Conservation (phyloP, 345 rosid genomes). For the Arabidopsis thaliana region TAIR10.1 NC_003074.8:7710001-7710500, state of each 20-base stretch:
- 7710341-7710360: too few relatives aligned
- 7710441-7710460: background rate
- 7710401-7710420: background rate
- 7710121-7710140: background rate
- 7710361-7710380: too few relatives aligned
- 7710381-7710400: too few relatives aligned
- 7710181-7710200: background rate
- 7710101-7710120: conserved; percentile 5
- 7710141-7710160: background rate
- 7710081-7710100: conserved; percentile 1
- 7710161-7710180: background rate
- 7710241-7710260: too few relatives aligned
- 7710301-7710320: background rate
- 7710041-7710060: background rate
- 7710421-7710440: background rate
- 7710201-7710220: background rate
- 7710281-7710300: background rate
- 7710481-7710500: conserved; percentile 27
- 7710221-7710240: too few relatives aligned
- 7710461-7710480: conserved; percentile 11
- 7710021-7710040: background rate
- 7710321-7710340: background rate
- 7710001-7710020: too few relatives aligned
- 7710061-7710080: background rate
- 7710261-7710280: too few relatives aligned